phyloP scores from a whole-genome alignment of 2,329 filamentous ascomycete species.

The Hymenoscyphus occultus region DNA sequence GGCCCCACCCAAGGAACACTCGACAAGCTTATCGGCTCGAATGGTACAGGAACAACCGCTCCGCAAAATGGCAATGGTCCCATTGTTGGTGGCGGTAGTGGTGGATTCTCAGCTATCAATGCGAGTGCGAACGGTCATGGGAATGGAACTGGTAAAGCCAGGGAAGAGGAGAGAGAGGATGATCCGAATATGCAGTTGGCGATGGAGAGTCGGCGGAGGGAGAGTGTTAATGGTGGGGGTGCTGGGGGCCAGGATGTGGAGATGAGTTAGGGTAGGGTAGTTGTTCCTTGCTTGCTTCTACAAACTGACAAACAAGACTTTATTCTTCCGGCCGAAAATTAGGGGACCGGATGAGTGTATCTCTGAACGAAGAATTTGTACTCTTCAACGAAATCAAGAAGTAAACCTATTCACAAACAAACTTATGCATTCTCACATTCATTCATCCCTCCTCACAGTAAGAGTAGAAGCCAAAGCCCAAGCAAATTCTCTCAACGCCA shows the following conservation, averaged over 20 bases:
- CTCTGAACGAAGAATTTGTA: neutral
- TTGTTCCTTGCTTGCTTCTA: neutral
- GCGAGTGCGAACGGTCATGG: neutral
- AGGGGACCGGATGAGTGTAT: neutral
- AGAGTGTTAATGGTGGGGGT: conserved; percentile 19
- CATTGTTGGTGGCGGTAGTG: conserved; percentile 16
- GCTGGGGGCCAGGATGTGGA: conserved; percentile 30
- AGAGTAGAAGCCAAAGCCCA: too few species aligned
- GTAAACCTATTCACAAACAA: neutral
- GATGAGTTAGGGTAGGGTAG: conserved; percentile 26
- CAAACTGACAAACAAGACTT: neutral
- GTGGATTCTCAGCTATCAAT: neutral
- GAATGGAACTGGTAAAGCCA: neutral
- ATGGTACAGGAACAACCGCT: neutral
- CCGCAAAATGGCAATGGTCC: conserved; percentile 15
- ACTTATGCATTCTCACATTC: neutral
- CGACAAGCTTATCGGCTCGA: neutral
- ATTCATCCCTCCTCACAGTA: neutral
- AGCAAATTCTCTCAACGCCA: conserved; percentile 3
- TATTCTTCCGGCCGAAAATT: neutral
- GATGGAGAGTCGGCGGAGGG: conserved; percentile 32
- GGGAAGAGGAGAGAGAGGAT: conserved; percentile 12
- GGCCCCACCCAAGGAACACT: conserved; percentile 1
- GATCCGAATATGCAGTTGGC: conserved; percentile 36
- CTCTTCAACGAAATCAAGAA: neutral